Percentiles rank a stretch among this genome's conserved stretches.
phyloP scores from a whole-genome alignment of 2,329 filamentous ascomycete genomes.

The Paecilomyces fulvus region DNA sequence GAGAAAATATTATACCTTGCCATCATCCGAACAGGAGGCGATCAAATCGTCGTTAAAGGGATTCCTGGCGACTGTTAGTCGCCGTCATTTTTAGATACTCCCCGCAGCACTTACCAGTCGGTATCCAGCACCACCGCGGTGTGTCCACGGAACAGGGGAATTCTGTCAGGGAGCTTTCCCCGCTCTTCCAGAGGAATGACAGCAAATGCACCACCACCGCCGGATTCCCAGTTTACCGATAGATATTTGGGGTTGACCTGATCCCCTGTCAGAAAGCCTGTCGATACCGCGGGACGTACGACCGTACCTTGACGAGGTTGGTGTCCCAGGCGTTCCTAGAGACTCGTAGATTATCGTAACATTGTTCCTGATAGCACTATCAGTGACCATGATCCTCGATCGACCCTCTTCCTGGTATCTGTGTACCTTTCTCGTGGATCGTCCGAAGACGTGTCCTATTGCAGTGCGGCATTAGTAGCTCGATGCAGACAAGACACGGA shows the following conservation, averaged over 20 bases:
- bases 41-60: conserved; percentile 92
- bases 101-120: conserved; percentile 63
- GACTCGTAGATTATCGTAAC: conserved; percentile 96
- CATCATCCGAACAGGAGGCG: conserved; percentile 91
- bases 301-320: conserved; percentile 84
- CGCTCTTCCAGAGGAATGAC: conserved; percentile 86
- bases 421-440: conserved; percentile 72
- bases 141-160: conserved; percentile 92
- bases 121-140: conserved; percentile 94
- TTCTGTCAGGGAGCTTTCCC: conserved; percentile 82
- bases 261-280: conserved; percentile 9
- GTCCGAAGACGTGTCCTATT: conserved; percentile 94
- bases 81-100: conserved; percentile 1
- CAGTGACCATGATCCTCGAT: neutral
- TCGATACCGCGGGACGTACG: conserved; percentile 10
- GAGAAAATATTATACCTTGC: conserved; percentile 52
- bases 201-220: conserved; percentile 91
- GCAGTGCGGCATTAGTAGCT: conserved; percentile 20
- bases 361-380: conserved; percentile 59
- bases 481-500: conserved; percentile 9
- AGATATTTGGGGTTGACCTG: conserved; percentile 94
- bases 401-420: neutral
- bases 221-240: conserved; percentile 96
- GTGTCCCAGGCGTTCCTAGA: conserved; percentile 99
- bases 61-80: conserved; percentile 51